A percentile compares a stretch with the other conserved stretches of the same genome.
These are phyloP conservation scores for Salmacisia buchloeana DNA, from an alignment of 1,284 basidiomycete species.

Conservation along the genomic window DNA sequence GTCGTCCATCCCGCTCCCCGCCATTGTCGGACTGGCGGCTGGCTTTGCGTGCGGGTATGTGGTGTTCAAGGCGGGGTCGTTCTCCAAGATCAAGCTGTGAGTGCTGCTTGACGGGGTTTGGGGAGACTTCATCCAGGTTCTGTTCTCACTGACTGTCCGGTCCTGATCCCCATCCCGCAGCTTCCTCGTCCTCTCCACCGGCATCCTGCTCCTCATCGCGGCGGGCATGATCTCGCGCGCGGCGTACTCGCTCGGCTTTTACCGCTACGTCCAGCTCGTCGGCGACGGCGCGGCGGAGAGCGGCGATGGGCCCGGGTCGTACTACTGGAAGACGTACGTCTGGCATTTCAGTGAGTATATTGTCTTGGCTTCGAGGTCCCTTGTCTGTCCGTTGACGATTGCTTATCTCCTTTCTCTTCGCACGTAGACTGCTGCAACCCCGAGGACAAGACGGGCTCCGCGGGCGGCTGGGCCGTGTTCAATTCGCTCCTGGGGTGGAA, in stretches of 20 bases:
- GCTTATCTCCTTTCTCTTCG: conserved; percentile 75
- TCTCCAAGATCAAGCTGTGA: conserved; percentile 26
- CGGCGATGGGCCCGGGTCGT: conserved; percentile 38
- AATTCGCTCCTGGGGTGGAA: conserved; percentile 47
- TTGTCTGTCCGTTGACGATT: conserved; percentile 75
- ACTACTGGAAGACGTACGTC: conserved; percentile 36
- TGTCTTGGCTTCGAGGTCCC: conserved; percentile 71
- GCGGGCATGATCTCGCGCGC: conserved; percentile 41
- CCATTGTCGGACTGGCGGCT: conserved; percentile 37
- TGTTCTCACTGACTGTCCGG: not conserved
- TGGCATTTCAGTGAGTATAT: conserved; percentile 4
- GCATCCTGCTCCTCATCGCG: conserved; percentile 41
- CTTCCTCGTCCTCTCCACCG: conserved; percentile 41
- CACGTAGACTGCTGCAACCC: conserved; percentile 74
- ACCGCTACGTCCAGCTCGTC: conserved; percentile 35
- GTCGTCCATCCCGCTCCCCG: conserved; percentile 43
- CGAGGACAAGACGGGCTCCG: conserved; percentile 54
- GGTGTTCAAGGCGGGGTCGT: conserved; percentile 37
- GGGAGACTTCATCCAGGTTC: not conserved
- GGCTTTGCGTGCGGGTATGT: conserved; percentile 36
- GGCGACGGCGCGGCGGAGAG: conserved; percentile 41
- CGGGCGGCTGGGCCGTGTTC: conserved; percentile 42
- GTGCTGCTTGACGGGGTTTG: not conserved
- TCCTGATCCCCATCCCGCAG: not conserved
- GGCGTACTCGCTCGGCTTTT: conserved; percentile 44